Evolutionary conservation across 441 rosid genomes (phyloP), one percentile per base, ranked within the genome.

Genomic region (Syzygium malaccense): DNA sequence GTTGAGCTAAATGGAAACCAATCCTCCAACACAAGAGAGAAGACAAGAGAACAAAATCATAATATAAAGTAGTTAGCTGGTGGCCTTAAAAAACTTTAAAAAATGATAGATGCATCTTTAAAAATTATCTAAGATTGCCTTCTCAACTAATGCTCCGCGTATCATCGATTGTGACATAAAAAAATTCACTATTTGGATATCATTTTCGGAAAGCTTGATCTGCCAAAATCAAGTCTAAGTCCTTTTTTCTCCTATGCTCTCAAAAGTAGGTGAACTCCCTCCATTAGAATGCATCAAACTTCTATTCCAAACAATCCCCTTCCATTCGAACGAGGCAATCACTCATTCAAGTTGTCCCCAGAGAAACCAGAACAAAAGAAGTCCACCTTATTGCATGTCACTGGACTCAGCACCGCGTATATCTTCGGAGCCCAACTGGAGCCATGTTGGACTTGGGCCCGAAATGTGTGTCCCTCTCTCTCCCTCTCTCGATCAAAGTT

Each of bases 61-160:
- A 62, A 9, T 6, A n/a, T 14, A n/a, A n/a, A n/a, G 2, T 28
- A 28, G 33, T 12, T 14, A 62, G 18, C 71, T 55, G 57, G 8
- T 55, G 57, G 57, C 57, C 25, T 19, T 55, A 7, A 55, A 19
- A 55, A 20, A 55, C 25, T 55, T 62, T 13, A n/a, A 62, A 33
- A 45, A 45, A 45, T 45, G 71, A 8, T 62, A 62, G 33, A 14
- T n/a, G 8, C 10, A 8, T n/a, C 8, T n/a, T 62, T 14, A 4
- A 6, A n/a, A 62, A n/a, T 6, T 14, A 14, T 62, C 4, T 13
- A n/a, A n/a, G 8, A 4, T 15, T 3, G 19, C 18, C 33, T 62
- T 14, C 33, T n/a, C 19, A n/a, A 14, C 7, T n/a, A 14, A 5
- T 37, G 1, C 13, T 20, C 4, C 0, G 2, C 3, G 4, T 11